A percentile compares a stretch with the other conserved stretches of the same genome.
Conservation (phyloP, 2,329 filamentous ascomycete genomes). For the Penicillium sp. region DNA sequence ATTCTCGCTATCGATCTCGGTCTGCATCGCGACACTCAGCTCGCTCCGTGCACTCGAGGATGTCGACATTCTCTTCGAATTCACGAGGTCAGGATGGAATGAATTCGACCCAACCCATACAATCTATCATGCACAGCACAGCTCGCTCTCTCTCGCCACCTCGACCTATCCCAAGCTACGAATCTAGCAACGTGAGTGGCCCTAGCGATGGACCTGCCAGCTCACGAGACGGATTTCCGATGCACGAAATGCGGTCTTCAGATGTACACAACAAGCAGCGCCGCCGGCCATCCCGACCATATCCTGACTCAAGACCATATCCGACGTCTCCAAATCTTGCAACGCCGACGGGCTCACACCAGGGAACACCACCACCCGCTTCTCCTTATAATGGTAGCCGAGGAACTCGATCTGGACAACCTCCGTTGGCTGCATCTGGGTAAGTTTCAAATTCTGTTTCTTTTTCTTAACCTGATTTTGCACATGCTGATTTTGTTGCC, state of each 20-base stretch:
- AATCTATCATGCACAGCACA: constrained; percentile 27
- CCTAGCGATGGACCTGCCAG: constrained; percentile 32
- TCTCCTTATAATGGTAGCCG: constrained; percentile 59
- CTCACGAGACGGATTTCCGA: constrained; percentile 33
- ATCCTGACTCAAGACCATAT: constrained; percentile 49
- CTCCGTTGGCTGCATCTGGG: constrained; percentile 47
- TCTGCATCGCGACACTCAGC: constrained; percentile 36
- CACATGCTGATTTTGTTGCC: constrained; percentile 36
- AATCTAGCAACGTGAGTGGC: constrained; percentile 30
- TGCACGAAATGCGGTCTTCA: constrained; percentile 33
- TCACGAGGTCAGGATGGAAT: constrained; percentile 25
- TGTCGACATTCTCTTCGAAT: constrained; percentile 25
- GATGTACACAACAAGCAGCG: constrained; percentile 31
- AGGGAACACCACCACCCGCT: constrained; percentile 60
- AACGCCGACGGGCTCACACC: constrained; percentile 54
- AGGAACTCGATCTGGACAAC: constrained; percentile 52
- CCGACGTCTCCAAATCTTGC: constrained; percentile 60
- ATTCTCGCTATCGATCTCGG: constrained; percentile 33
- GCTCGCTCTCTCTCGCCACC: constrained; percentile 35
- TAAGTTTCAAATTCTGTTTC: constrained; percentile 34
- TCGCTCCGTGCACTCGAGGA: constrained; percentile 33
- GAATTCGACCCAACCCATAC: constrained; percentile 29
- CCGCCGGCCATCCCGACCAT: constrained; percentile 40
- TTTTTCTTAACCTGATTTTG: constrained; percentile 3
- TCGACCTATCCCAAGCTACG: constrained; percentile 33